Base-by-base conservation (phyloP, 495 filamentous ascomycete genomes). In the Penicillium psychrofluorescens region DNA sequence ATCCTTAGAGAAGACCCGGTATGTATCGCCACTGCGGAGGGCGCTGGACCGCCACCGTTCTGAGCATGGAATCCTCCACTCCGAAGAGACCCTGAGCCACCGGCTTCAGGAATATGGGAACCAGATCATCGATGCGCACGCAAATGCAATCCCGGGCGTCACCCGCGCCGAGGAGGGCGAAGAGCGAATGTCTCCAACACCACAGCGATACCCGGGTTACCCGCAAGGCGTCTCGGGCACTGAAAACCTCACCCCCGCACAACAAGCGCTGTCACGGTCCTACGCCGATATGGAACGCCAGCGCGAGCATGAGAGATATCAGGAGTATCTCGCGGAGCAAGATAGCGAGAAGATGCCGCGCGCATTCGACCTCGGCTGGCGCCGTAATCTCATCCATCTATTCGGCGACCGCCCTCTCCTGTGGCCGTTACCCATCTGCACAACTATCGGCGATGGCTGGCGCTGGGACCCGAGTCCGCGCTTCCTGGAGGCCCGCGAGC, bases 391-490 rank as follows among this genome's bases (percentile, higher is more conserved):
- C n/a, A 49, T 68, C 4, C 84, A 92, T 58, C 73, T 98, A 9
- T 95, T 98, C 49, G 92, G 92, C 1, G 65, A 77, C 2, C 74
- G 66, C 0, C 79, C 80, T 9, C 62, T 78, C 29, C 68, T 88
- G 6, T 95, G 92, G 90, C 55, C 66, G 3, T 50, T 95, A n/a
- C 94, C 92, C 0, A 62, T 95, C 11, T 80, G 80, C 61, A 95
- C 82, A 43, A 91, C 88, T 0, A 83, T 77, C 0, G 90, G 90
- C 8, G 88, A 98, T 58, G 92, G 92, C n/a, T 97, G 90, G 90
- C 77, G 65, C 52, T 98, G 92, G 92, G 90, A 95, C 55, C 77
- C 89, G 1, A 95, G 80, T 34, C 63, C 68, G 1, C 76, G 75
- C 46, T 92, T 88, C 77, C 48, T 85, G 11, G 80, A 78, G 16